These are phyloP conservation scores for Alternaria triticimaculans DNA, from an alignment of 2,329 filamentous ascomycete species.

Conservation along the genomic window DNA sequence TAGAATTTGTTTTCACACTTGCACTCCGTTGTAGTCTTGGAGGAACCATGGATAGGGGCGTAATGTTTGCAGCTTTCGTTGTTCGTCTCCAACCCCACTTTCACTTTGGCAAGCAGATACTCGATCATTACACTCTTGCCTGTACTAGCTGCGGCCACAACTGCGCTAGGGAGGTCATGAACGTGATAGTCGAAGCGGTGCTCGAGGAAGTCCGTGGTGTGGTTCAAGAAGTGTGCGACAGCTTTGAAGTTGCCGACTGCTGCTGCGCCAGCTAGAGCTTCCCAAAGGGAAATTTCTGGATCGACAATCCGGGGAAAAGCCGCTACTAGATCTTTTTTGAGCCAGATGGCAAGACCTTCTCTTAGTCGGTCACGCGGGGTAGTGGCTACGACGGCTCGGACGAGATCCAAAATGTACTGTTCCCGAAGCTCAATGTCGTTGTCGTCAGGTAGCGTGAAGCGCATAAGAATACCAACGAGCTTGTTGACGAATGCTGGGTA, in stretches of 20 bases:
- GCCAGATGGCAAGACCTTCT: neutral
- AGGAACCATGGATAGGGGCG: neutral
- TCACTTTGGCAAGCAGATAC: neutral
- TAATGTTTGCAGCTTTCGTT: neutral
- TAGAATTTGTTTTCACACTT: neutral
- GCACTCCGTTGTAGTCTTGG: neutral
- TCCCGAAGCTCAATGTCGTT: neutral
- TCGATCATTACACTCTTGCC: neutral
- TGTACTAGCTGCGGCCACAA: neutral
- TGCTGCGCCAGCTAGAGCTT: neutral
- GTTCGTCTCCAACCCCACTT: neutral
- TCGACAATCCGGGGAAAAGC: neutral
- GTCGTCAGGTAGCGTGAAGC: neutral
- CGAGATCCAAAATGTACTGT: neutral
- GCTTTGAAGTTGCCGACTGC: neutral
- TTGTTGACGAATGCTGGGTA: neutral
- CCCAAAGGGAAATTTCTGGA: neutral
- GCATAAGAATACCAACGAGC: neutral
- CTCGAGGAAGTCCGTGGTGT: neutral
- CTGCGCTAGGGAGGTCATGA: neutral
- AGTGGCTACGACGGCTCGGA: neutral
- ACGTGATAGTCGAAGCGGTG: neutral
- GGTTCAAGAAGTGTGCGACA: neutral
- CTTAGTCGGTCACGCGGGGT: neutral
- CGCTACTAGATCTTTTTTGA: neutral